Percentiles rank a stretch among this genome's conserved stretches.
Conservation (phyloP, 148 eudicot genomes). For the Simmondsia chinensis region DNA sequence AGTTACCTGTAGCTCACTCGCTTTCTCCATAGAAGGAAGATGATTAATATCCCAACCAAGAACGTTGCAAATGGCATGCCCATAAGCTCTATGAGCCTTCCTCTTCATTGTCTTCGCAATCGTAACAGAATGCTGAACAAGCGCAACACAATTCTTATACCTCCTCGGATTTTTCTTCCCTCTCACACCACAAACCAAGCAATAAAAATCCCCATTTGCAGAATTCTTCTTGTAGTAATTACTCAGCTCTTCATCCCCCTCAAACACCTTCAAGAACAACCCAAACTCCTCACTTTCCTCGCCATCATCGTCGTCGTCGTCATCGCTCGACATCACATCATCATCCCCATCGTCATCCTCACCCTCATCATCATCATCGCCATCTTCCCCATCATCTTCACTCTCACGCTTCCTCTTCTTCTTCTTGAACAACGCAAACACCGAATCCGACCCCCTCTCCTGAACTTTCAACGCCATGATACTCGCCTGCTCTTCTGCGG, state of each 20-base stretch:
- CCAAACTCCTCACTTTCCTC: constrained; percentile 24
- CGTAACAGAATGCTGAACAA: constrained; percentile 61
- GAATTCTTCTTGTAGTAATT: constrained; percentile 45
- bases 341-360: constrained; percentile 16
- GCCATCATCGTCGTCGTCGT: constrained; percentile 27
- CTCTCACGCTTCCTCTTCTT: no score
- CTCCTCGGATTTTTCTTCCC: constrained; percentile 41
- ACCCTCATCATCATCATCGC: constrained; percentile 11
- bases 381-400: constrained; percentile 11
- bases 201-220: constrained; percentile 56
- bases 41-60: constrained; percentile 77
- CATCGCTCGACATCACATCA: constrained; percentile 10
- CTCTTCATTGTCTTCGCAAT: constrained; percentile 61
- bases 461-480: constrained; percentile 25
- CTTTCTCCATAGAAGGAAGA: constrained; percentile 27
- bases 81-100: constrained; percentile 63
- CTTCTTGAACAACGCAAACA: constrained; percentile 18
- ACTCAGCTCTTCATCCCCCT: constrained; percentile 48
- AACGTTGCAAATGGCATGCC: constrained; percentile 64
- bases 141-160: constrained; percentile 57
- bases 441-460: constrained; percentile 27
- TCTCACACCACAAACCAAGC: constrained; percentile 66
- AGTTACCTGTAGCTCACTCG: constrained; percentile 11
- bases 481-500: constrained; percentile 32
- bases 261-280: constrained; percentile 40